Conservation (phyloP, 2,329 filamentous ascomycete species). For the Fusarium udum region DNA sequence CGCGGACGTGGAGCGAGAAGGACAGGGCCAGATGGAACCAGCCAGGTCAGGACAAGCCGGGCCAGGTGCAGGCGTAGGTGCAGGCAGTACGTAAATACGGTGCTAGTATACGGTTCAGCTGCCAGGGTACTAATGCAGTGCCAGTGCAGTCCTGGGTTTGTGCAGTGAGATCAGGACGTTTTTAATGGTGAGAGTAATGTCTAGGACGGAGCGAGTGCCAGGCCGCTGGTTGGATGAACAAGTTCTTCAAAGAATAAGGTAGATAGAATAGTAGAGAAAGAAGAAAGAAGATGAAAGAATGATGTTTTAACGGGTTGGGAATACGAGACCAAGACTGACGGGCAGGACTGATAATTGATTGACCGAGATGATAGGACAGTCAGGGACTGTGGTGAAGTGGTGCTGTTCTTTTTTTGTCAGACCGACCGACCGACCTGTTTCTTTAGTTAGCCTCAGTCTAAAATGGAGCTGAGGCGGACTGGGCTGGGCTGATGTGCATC, state of each 20-base stretch:
- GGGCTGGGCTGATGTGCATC: conserved; percentile 16
- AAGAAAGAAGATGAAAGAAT: conserved; percentile 9
- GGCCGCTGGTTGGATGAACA: conserved; percentile 34
- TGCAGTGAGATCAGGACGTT: conserved; percentile 25
- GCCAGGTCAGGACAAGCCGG: conserved; percentile 1
- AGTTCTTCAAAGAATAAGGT: background rate
- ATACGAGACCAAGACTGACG: conserved; percentile 40
- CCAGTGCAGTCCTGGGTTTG: background rate
- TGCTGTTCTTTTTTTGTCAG: conserved; percentile 23
- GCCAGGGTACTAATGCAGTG: conserved; percentile 9
- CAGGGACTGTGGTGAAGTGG: conserved; percentile 19
- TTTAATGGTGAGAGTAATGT: conserved; percentile 41
- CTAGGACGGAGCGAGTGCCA: conserved; percentile 37
- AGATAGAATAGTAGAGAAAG: background rate
- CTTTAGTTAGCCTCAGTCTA: conserved; percentile 10
- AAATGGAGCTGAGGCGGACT: conserved; percentile 26
- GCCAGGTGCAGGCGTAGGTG: background rate
- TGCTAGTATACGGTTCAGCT: conserved; percentile 25
- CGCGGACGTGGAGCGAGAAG: conserved; percentile 35
- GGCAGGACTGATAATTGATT: conserved; percentile 4
- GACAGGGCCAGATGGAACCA: conserved; percentile 12
- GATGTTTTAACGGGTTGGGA: conserved; percentile 36
- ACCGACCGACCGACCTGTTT: background rate
- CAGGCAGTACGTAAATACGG: conserved; percentile 34
- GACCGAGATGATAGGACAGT: conserved; percentile 14